A percentile compares a stretch with the other conserved stretches of the same genome.
phyloP scores from a whole-genome alignment of 768 basidiomycete genomes.

The Scleroderma bovista region DNA sequence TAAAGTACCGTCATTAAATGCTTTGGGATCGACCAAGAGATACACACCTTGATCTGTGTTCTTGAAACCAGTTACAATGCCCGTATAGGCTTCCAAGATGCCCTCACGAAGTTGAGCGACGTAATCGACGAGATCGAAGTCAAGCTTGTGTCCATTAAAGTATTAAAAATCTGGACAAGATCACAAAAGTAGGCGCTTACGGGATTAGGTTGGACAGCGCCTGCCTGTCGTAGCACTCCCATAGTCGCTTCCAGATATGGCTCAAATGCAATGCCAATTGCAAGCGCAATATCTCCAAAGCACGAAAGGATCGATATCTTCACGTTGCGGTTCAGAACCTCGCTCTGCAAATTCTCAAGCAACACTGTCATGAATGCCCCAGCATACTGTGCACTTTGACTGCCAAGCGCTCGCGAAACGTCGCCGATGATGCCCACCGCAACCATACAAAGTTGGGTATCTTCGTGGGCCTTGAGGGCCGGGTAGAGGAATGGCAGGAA shows the following conservation, averaged over 20 bases:
- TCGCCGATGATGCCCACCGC: constrained; percentile 96
- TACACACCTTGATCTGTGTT: constrained; percentile 66
- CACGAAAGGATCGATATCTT: constrained; percentile 95
- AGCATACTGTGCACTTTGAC: constrained; percentile 78
- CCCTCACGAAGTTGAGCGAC: constrained; percentile 86
- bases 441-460: constrained; percentile 92
- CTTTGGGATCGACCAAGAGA: background rate
- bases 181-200: constrained; percentile 38
- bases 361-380: constrained; percentile 88
- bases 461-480: constrained; percentile 89
- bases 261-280: constrained; percentile 80
- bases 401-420: constrained; percentile 89
- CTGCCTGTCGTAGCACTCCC: constrained; percentile 88
- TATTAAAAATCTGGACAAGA: background rate
- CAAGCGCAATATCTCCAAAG: constrained; percentile 95
- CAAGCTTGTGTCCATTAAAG: constrained; percentile 43
- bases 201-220: constrained; percentile 79
- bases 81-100: constrained; percentile 95
- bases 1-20: background rate
- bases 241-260: constrained; percentile 89
- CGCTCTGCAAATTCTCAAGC: constrained; percentile 85
- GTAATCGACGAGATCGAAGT: constrained; percentile 90
- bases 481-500: constrained; percentile 85
- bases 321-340: constrained; percentile 86
- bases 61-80: constrained; percentile 88